Base-by-base conservation (phyloP, 108 stramenopile species). In the Aurantiochytrium sp. region DNA sequence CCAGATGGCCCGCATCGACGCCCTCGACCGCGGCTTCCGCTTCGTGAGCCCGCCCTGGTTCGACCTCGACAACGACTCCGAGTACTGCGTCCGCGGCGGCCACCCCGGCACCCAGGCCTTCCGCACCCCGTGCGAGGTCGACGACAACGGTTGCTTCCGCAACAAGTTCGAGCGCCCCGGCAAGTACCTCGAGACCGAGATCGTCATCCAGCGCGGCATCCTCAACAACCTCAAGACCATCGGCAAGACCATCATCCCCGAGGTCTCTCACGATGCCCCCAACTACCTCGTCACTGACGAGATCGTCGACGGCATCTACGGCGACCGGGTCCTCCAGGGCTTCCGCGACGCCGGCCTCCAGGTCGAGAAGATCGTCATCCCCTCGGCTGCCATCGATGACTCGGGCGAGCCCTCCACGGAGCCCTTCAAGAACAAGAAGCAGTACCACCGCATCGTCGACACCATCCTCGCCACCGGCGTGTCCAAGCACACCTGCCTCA, bases 1-100 rank as follows among this genome's bases (percentile, higher is more conserved):
- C 6, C 96, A 97, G 41, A 95, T 97, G 94, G 86, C 69, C 27
- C 34, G 68, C 10, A 94, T 96, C 68, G 89, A 93, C 81, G 88
- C 68, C 31, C 53, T 89, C 37, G 55, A 88, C 65, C 55, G 30
- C 32, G 68, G 87, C 42, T 69, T 69, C 69, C 87, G 87, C 68
- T 87, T 69, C 69, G 32, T 34, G 15, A 68, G 30, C 39, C 24
- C 27, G 17, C 87, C 87, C 55, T 87, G 87, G 87, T 87, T 87
- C 30, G 85, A 86, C 85, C 24, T 86, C 53, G 52, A 86, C 30
- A 36, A 53, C 15, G 85, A 86, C 85, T 86, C 52, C 52, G 85
- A 86, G 85, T 86, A 86, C 85, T 32, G 85, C 85, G 73, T 81
- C 19, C 42, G 73, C n/a, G 73, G 42, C 27, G 73, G 73, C 36